These are phyloP conservation scores for Lanzia echinophila DNA, from an alignment of 2,329 filamentous ascomycete genomes.

Conservation along the genomic window DNA sequence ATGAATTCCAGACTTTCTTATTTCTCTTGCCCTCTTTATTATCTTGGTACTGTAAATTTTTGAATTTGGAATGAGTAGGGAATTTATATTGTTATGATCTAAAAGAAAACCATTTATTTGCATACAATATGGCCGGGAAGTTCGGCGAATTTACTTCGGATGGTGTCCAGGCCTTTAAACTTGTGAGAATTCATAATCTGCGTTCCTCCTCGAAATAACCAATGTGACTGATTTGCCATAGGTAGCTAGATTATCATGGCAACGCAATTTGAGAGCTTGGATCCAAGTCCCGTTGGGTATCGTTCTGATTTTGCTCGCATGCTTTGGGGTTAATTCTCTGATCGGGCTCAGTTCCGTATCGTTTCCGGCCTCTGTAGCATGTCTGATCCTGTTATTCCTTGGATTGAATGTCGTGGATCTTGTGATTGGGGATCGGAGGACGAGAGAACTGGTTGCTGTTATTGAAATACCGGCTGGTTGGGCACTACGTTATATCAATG, in stretches of 20 bases:
- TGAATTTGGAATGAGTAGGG: no score
- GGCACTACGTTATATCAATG: conserved; percentile 14
- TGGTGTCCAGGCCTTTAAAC: conserved; percentile 23
- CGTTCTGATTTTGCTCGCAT: conserved; percentile 34
- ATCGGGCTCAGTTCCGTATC: conserved; percentile 42
- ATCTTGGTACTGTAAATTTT: no score
- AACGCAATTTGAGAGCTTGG: conserved; percentile 37
- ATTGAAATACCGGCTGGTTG: conserved; percentile 42
- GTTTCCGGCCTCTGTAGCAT: conserved; percentile 55
- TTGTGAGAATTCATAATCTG: conserved; percentile 16
- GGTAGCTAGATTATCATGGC: conserved; percentile 27
- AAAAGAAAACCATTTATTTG: not conserved
- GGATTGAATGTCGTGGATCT: conserved; percentile 41
- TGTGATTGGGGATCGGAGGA: conserved; percentile 42
- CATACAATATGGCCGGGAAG: not conserved
- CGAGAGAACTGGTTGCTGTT: conserved; percentile 40
- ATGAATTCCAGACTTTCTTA: no score
- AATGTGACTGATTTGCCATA: conserved; percentile 17
- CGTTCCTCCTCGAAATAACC: not conserved
- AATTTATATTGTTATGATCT: no score
- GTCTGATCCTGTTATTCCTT: conserved; percentile 48
- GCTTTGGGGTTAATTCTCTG: conserved; percentile 36
- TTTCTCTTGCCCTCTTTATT: no score
- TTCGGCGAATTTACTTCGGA: conserved; percentile 13
- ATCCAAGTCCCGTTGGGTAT: conserved; percentile 43